Percentiles rank a stretch among this genome's conserved stretches.
phyloP scores from a whole-genome alignment of 805 yeast species.

The Lipomyces spencermartinsiae region DNA sequence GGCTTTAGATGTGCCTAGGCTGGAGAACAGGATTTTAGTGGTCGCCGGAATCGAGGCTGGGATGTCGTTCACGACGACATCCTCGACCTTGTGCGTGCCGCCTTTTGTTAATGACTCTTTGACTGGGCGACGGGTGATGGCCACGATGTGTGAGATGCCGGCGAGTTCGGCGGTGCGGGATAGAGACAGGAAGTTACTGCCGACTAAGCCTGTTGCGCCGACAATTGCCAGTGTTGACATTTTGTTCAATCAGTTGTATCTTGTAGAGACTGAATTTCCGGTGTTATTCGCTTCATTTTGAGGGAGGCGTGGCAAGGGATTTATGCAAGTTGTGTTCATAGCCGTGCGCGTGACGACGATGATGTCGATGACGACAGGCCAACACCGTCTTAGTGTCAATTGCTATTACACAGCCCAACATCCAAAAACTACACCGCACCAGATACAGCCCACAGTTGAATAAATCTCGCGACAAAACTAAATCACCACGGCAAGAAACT shows the following conservation, averaged over 20 bases:
- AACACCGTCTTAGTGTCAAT: no score
- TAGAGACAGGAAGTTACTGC: conserved; percentile 61
- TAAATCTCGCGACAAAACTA: neutral
- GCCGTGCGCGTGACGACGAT: neutral
- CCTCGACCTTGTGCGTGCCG: conserved; percentile 57
- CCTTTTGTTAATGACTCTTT: conserved; percentile 44
- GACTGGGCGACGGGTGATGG: conserved; percentile 31
- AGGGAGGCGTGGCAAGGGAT: neutral
- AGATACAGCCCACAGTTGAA: neutral
- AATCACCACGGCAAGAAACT: neutral
- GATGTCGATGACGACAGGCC: neutral
- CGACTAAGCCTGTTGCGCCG: conserved; percentile 85
- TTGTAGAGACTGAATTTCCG: neutral
- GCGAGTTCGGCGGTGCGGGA: conserved; percentile 47
- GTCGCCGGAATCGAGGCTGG: conserved; percentile 43
- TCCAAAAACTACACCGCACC: neutral
- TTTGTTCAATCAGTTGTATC: neutral
- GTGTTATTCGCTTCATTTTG: neutral
- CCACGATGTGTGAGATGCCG: conserved; percentile 53
- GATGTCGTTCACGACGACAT: conserved; percentile 43
- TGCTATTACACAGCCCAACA: neutral
- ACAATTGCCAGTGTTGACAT: conserved; percentile 42
- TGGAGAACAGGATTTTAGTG: conserved; percentile 55
- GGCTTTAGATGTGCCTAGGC: conserved; percentile 76
- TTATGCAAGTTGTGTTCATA: neutral